phyloP scores from a whole-genome alignment of 1,284 basidiomycete genomes.

The Ceratobasidium sp. region DNA sequence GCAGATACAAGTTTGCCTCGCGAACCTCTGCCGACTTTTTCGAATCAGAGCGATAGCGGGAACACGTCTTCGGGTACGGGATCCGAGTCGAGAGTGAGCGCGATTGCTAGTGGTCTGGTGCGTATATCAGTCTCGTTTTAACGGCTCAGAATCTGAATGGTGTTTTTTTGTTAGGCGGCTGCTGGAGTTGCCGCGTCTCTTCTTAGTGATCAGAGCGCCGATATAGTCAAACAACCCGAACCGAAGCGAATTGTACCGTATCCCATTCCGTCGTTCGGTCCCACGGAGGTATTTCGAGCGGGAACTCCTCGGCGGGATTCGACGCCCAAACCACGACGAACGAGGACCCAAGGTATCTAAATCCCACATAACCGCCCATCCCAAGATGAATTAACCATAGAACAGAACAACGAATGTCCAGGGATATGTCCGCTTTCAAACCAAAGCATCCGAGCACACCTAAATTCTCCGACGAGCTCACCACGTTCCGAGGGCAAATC shows the following conservation, averaged over 20 bases:
- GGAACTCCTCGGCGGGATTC: neutral
- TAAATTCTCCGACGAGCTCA: too few relatives aligned
- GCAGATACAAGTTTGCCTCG: neutral
- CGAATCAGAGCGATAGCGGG: neutral
- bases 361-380: too few relatives aligned
- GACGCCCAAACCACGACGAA: neutral
- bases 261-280: neutral
- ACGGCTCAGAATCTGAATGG: neutral
- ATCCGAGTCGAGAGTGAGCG: neutral
- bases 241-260: neutral
- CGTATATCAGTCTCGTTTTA: neutral
- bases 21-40: neutral
- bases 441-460: too few relatives aligned
- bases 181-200: neutral
- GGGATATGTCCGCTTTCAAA: too few relatives aligned
- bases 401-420: too few relatives aligned
- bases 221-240: neutral
- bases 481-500: too few relatives aligned
- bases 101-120: neutral
- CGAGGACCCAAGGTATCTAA: too few relatives aligned
- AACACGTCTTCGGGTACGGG: neutral
- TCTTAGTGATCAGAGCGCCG: neutral
- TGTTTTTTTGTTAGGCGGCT: neutral
- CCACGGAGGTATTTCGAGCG: neutral
- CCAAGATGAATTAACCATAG: too few relatives aligned